phyloP scores from a whole-genome alignment of 2,329 filamentous ascomycete genomes.

The Aspergillus chevalieri region DNA sequence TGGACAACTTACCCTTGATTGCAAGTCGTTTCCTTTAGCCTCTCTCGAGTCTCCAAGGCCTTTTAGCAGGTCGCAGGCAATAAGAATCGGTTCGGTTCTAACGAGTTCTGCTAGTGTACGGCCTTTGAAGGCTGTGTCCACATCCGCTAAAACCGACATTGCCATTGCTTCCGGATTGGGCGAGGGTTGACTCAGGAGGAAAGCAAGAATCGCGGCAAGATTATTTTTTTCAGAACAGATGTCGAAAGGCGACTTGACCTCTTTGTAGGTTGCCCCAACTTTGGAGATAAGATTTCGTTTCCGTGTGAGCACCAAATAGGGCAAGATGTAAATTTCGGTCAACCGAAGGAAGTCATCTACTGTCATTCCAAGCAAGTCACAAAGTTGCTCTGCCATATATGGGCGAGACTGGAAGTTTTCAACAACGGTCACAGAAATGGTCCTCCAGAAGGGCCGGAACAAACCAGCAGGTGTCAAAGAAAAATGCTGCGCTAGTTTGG shows the following conservation, averaged over 20 bases:
- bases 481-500: conserved; percentile 63
- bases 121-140: conserved; percentile 64
- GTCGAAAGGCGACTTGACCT: conserved; percentile 52
- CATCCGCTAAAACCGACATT: conserved; percentile 61
- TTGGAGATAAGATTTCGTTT: conserved; percentile 71
- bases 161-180: conserved; percentile 61
- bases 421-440: conserved; percentile 71
- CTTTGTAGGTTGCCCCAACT: conserved; percentile 64
- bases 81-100: conserved; percentile 66
- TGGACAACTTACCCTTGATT: conserved; percentile 47
- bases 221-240: conserved; percentile 55
- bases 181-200: conserved; percentile 55
- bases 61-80: conserved; percentile 77
- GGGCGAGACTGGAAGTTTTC: conserved; percentile 75
- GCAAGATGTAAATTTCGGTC: conserved; percentile 75
- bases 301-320: conserved; percentile 75
- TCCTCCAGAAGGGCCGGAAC: conserved; percentile 84
- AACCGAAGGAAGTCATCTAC: conserved; percentile 67
- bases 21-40: conserved; percentile 31
- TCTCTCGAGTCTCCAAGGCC: conserved; percentile 63
- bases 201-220: conserved; percentile 53
- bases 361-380: conserved; percentile 71
- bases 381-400: conserved; percentile 73
- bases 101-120: conserved; percentile 63
- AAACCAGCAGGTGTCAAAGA: conserved; percentile 60